These are phyloP conservation scores for Cladophialophora bantiana DNA, from an alignment of 2,329 filamentous ascomycete species.

Conservation along the genomic window DNA sequence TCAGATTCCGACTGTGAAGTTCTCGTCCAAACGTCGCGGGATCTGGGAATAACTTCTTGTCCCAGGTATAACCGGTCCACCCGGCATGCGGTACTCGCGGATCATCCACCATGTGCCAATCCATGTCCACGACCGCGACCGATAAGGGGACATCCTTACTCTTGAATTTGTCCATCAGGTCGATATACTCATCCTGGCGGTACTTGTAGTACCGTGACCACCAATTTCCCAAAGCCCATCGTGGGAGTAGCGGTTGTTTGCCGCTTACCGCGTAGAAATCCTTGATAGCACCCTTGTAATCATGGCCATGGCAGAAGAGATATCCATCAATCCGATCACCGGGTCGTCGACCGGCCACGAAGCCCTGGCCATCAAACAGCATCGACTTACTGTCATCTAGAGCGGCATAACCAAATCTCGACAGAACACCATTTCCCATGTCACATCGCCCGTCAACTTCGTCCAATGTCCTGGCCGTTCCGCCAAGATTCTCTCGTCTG, in stretches of 20 bases:
- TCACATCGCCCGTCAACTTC: conserved; percentile 58
- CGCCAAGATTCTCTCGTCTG: conserved; percentile 49
- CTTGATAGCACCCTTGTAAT: conserved; percentile 62
- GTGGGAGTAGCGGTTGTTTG: conserved; percentile 61
- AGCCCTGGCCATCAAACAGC: conserved; percentile 63
- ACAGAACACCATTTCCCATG: conserved; percentile 60
- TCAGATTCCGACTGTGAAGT: conserved; percentile 61
- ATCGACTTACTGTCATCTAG: conserved; percentile 64
- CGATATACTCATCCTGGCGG: conserved; percentile 61
- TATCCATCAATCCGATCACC: conserved; percentile 63
- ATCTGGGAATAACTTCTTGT: conserved; percentile 64
- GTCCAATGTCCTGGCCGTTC: conserved; percentile 64
- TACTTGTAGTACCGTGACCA: conserved; percentile 70
- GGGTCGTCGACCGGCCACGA: conserved; percentile 52
- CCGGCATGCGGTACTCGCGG: conserved; percentile 57
- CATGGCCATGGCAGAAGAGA: conserved; percentile 65
- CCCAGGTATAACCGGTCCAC: conserved; percentile 70
- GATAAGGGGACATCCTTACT: conserved; percentile 62
- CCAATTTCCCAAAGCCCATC: conserved; percentile 70
- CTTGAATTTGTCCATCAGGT: conserved; percentile 64
- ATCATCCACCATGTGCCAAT: conserved; percentile 67
- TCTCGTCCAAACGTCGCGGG: conserved; percentile 60
- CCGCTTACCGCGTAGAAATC: conserved; percentile 65
- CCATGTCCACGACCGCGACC: conserved; percentile 70
- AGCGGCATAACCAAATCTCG: conserved; percentile 58